phyloP scores from a whole-genome alignment of 495 filamentous ascomycete genomes.

The Podospora fimiseda region DNA sequence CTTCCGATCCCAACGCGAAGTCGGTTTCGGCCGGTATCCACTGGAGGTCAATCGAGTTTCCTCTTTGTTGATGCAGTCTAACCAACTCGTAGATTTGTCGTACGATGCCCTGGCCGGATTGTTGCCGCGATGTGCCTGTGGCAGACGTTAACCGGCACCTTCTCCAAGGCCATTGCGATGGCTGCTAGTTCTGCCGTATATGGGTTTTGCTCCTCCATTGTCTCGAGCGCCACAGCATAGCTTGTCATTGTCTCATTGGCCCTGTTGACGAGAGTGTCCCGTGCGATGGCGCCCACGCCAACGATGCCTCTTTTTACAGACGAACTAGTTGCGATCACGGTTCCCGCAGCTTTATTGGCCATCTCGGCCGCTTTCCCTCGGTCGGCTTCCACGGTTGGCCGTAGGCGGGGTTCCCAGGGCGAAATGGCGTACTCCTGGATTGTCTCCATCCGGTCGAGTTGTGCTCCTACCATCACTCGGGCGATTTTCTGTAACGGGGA shows the following conservation, averaged over 20 bases:
- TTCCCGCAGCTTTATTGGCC: constrained; percentile 1
- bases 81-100: constrained; percentile 6
- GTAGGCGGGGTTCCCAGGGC: constrained; percentile 10
- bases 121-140: constrained; percentile 7
- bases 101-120: constrained; percentile 6
- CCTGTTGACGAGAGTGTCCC: constrained; percentile 10
- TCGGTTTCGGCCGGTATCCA: constrained; percentile 7
- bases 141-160: constrained; percentile 1
- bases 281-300: constrained; percentile 2
- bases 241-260: neutral
- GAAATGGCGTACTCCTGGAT: constrained; percentile 8
- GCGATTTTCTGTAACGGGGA: too few relatives aligned
- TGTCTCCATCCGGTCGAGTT: constrained; percentile 2
- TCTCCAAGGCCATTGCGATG: constrained; percentile 7
- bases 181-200: constrained; percentile 10
- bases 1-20: constrained; percentile 2
- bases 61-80: constrained; percentile 4
- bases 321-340: constrained; percentile 10
- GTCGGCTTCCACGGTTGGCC: neutral
- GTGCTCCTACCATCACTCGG: neutral
- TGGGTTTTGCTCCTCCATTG: constrained; percentile 10
- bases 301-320: constrained; percentile 8
- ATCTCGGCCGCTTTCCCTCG: constrained; percentile 8
- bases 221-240: constrained; percentile 4
- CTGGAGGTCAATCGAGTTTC: constrained; percentile 6